These are phyloP conservation scores for Monilinia aucupariae DNA, from an alignment of 2,329 filamentous ascomycete genomes.

Conservation along the genomic window DNA sequence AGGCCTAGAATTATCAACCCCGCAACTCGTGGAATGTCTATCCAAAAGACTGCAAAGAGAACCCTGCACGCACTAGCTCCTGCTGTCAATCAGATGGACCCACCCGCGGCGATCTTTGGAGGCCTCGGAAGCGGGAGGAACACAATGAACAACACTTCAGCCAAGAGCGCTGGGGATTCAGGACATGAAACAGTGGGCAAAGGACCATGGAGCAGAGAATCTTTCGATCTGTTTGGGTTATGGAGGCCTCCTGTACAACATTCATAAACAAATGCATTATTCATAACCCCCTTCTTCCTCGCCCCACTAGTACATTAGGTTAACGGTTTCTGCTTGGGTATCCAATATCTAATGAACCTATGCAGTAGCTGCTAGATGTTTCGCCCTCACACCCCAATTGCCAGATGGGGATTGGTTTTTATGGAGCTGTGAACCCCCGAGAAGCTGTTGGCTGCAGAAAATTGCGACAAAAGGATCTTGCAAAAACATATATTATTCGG, in stretches of 20 bases:
- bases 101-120: slow-evolving; percentile 7
- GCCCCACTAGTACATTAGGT: neutral
- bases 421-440: neutral
- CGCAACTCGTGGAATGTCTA: slow-evolving; percentile 29
- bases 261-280: neutral
- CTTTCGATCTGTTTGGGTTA: slow-evolving; percentile 35
- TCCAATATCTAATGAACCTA: neutral
- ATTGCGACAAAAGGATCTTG: neutral
- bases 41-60: slow-evolving; percentile 25
- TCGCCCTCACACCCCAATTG: neutral
- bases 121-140: slow-evolving; percentile 6
- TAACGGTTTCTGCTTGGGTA: neutral
- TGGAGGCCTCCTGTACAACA: slow-evolving; percentile 25
- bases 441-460: neutral
- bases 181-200: neutral
- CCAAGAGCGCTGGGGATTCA: neutral
- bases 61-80: slow-evolving; percentile 21
- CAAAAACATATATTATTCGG: neutral
- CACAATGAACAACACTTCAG: neutral
- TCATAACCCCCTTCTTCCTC: neutral
- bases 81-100: slow-evolving; percentile 19
- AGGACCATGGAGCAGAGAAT: slow-evolving; percentile 37
- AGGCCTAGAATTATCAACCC: slow-evolving; percentile 28
- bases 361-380: neutral
- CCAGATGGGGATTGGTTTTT: neutral